Percentiles rank a stretch among this genome's conserved stretches.
Conservation (phyloP, 352 stramenopile genomes). For the Phytopythium ostracodes region DNA sequence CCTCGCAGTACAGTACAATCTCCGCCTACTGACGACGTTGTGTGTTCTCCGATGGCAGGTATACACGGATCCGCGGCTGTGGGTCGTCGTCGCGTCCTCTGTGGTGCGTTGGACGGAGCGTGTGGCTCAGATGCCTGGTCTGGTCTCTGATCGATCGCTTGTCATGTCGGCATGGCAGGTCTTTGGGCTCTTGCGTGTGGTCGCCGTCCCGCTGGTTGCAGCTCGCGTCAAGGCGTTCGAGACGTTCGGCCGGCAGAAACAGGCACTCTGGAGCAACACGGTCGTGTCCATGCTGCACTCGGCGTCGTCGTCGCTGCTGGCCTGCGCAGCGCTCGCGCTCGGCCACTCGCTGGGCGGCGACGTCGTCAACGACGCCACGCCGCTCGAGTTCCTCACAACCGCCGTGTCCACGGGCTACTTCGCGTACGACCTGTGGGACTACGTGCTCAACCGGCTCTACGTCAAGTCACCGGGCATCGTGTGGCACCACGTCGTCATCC, state of each 20-base stretch:
- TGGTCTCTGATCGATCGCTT: neutral
- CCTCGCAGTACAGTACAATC: neutral
- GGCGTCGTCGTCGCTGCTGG: conserved; percentile 45
- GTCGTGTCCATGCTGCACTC: conserved; percentile 71
- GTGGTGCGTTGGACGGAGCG: conserved; percentile 25
- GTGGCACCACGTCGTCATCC: conserved; percentile 69
- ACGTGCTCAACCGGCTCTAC: conserved; percentile 65
- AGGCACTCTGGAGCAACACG: conserved; percentile 74
- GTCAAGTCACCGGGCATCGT: conserved; percentile 69
- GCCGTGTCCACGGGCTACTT: conserved; percentile 74
- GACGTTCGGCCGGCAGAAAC: conserved; percentile 34
- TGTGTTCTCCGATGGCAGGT: conserved; percentile 32
- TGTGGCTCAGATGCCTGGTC: neutral
- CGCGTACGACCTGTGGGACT: conserved; percentile 81
- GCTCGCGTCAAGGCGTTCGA: conserved; percentile 40
- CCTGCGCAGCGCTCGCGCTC: conserved; percentile 38
- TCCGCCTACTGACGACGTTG: neutral
- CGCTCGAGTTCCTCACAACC: conserved; percentile 44
- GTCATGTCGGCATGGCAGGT: conserved; percentile 14
- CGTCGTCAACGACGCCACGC: conserved; percentile 36
- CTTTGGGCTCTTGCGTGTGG: conserved; percentile 46
- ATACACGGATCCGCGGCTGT: conserved; percentile 51
- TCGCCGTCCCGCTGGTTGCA: conserved; percentile 29
- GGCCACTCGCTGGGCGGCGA: conserved; percentile 48
- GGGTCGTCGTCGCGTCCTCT: conserved; percentile 60